These are phyloP conservation scores for Yamadazyma epiphylla DNA, from an alignment of 1,139 yeast genomes.

Conservation along the genomic window DNA sequence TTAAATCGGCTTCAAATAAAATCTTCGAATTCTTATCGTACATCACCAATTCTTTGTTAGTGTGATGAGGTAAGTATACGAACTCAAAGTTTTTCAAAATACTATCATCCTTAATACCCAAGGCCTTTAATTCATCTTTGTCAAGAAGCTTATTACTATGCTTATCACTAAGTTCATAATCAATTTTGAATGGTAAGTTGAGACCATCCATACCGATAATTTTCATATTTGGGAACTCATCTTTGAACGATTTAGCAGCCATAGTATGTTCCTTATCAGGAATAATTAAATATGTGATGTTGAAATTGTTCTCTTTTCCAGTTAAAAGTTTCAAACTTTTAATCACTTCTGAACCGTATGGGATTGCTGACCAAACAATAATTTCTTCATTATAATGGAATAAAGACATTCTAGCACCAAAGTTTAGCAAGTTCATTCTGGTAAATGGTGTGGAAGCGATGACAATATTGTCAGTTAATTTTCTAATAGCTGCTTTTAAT, in stretches of 20 bases:
- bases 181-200: conserved; percentile 26
- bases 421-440: conserved; percentile 35
- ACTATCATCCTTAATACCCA: conserved; percentile 25
- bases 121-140: conserved; percentile 15
- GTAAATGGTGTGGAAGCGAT: conserved; percentile 50
- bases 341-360: conserved; percentile 46
- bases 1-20: conserved; percentile 53
- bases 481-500: conserved; percentile 38
- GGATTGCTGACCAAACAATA: conserved; percentile 60
- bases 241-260: conserved; percentile 53
- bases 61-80: conserved; percentile 51
- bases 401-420: conserved; percentile 63
- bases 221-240: conserved; percentile 42
- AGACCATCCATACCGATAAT: conserved; percentile 48
- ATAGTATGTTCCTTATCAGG: conserved; percentile 56
- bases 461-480: conserved; percentile 42
- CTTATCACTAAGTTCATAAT: conserved; percentile 25
- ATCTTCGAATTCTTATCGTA: conserved; percentile 44
- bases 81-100: conserved; percentile 45
- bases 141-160: conserved; percentile 26
- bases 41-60: conserved; percentile 53
- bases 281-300: conserved; percentile 40
- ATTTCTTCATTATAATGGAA: conserved; percentile 34
- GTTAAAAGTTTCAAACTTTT: conserved; percentile 33
- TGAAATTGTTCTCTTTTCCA: conserved; percentile 26